phyloP scores from a whole-genome alignment of 176 grass and related monocot genomes.

The Alopecurus myosuroides region DNA sequence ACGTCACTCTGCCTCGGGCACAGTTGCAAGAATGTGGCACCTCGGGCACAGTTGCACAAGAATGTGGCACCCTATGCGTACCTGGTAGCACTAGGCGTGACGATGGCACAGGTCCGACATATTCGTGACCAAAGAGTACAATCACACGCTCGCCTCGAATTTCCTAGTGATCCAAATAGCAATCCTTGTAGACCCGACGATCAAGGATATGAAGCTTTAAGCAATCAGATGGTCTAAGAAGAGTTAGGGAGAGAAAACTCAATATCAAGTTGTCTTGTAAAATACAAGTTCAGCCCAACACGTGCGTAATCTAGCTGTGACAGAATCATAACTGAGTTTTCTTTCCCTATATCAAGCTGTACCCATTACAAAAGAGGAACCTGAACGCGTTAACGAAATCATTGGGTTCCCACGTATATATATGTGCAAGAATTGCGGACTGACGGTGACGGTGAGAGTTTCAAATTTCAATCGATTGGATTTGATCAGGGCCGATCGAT shows the following conservation, averaged over 20 bases:
- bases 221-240: no score
- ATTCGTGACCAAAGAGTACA: background rate
- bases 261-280: no score
- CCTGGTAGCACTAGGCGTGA: no score
- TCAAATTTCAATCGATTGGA: background rate
- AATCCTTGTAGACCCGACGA: no score
- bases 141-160: background rate
- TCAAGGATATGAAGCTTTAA: no score
- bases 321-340: background rate
- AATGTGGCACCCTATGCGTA: no score
- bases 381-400: background rate
- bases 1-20: no score
- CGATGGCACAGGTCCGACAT: background rate
- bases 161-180: no score
- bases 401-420: background rate
- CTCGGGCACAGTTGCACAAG: no score
- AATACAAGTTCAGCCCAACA: no score
- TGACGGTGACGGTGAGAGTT: background rate
- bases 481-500: background rate
- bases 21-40: no score
- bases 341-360: background rate
- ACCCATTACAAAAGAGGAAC: background rate
- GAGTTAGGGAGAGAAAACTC: no score
- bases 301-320: background rate
- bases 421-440: background rate